Conservation (phyloP, 1,284 basidiomycete species). For the Cryptococcus sp. region DNA sequence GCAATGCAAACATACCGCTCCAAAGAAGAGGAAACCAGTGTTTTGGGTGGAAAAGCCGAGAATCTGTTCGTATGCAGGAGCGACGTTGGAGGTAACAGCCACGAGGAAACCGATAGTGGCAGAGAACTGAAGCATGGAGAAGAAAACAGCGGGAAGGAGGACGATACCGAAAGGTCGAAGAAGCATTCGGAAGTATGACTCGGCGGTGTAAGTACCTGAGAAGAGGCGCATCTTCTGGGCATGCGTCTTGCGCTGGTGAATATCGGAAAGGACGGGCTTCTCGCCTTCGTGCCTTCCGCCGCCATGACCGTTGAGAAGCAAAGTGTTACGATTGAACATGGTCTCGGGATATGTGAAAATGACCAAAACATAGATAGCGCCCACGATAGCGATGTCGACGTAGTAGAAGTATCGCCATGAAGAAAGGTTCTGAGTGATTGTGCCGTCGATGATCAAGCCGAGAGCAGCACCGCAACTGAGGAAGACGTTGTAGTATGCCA, state of each 20-base stretch:
- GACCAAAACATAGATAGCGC: background rate
- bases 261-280: background rate
- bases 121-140: background rate
- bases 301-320: background rate
- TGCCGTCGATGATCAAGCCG: background rate
- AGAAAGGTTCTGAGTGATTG: background rate
- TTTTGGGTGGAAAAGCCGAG: background rate
- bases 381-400: background rate
- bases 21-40: background rate
- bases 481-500: constrained; percentile 2
- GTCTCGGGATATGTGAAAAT: background rate
- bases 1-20: background rate
- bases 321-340: background rate
- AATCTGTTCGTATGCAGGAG: background rate
- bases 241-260: background rate
- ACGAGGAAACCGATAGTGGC: background rate
- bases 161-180: background rate
- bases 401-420: constrained; percentile 2
- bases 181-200: background rate
- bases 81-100: constrained; percentile 1
- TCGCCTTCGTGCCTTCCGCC: background rate
- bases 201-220: background rate
- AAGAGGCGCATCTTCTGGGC: background rate
- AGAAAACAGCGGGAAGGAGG: background rate
- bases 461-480: background rate